Conservation (phyloP, 345 rosid species). For the Geranium rotundifolium region DNA sequence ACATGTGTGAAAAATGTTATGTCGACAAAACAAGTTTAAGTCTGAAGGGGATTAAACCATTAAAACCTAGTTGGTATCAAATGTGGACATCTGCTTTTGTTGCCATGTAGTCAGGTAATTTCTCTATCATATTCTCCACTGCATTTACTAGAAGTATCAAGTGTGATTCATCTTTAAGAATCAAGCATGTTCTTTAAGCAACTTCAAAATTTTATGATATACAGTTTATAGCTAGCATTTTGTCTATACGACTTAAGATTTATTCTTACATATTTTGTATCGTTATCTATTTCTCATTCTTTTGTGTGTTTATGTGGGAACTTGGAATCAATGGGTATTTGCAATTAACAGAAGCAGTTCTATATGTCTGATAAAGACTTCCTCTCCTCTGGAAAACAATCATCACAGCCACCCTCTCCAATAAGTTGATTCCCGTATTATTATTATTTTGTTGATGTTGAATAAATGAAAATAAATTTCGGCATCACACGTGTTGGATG, state of each 20-base stretch:
- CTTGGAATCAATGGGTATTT: neutral
- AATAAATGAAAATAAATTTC: too few relatives aligned
- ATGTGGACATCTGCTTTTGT: too few relatives aligned
- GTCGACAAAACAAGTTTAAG: slow-evolving; percentile 21
- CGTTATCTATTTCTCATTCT: neutral
- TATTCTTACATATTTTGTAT: neutral
- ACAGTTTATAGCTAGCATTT: neutral
- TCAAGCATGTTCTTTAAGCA: neutral
- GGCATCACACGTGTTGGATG: neutral
- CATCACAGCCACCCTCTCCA: neutral
- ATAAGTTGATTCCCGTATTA: neutral
- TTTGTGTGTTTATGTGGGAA: neutral
- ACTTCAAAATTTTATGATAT: neutral
- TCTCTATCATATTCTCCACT: too few relatives aligned
- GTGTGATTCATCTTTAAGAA: too few relatives aligned
- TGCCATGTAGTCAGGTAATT: too few relatives aligned
- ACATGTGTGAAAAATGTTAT: slow-evolving; percentile 21
- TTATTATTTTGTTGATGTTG: neutral
- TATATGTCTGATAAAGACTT: neutral
- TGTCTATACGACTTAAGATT: neutral
- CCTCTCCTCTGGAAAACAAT: neutral
- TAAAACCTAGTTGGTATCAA: neutral
- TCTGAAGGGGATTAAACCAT: slow-evolving; percentile 6
- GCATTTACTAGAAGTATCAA: too few relatives aligned
- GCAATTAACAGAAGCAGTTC: neutral